Evolutionary conservation across 208 protist species (phyloP).

Genomic region (Acanthamoeba triangularis): DNA sequence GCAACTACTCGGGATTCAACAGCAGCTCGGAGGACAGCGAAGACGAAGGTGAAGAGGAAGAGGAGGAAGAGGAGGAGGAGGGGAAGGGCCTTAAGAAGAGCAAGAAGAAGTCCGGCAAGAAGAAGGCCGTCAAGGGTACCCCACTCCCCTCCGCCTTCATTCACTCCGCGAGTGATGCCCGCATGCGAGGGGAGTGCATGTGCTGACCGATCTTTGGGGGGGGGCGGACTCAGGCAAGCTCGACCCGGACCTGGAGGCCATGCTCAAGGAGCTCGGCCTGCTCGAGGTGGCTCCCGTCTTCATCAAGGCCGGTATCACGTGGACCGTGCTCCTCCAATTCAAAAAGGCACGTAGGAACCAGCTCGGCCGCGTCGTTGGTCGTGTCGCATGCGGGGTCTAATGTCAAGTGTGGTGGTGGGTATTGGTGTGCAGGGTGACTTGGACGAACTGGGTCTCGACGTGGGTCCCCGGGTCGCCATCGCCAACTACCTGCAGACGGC

Average conservation of each 20-base stretch:
- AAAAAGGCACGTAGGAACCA: not conserved
- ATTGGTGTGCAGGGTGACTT: not conserved
- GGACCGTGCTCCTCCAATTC: constrained; percentile 56
- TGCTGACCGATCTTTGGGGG: not conserved
- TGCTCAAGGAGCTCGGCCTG: constrained; percentile 39
- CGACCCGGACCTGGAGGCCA: not conserved
- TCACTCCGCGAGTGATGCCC: no score
- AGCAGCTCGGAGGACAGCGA: not conserved
- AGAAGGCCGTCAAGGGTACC: not conserved
- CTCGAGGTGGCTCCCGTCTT: constrained; percentile 33
- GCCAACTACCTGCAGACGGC: constrained; percentile 45
- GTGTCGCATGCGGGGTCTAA: no score
- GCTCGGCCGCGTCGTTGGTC: no score
- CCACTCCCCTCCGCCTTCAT: not conserved
- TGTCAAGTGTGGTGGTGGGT: no score
- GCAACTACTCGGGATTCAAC: constrained; percentile 23
- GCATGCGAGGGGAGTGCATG: not conserved
- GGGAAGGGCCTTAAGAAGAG: not conserved
- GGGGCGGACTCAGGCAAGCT: not conserved
- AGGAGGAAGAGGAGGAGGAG: not conserved
- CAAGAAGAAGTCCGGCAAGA: constrained; percentile 26
- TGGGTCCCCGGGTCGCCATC: constrained; percentile 15
- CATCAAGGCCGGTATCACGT: constrained; percentile 40
- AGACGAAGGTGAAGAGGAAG: not conserved
- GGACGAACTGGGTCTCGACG: constrained; percentile 9